Base-by-base conservation (phyloP, 2,329 filamentous ascomycete species). In the Grosmannia huntii region DNA sequence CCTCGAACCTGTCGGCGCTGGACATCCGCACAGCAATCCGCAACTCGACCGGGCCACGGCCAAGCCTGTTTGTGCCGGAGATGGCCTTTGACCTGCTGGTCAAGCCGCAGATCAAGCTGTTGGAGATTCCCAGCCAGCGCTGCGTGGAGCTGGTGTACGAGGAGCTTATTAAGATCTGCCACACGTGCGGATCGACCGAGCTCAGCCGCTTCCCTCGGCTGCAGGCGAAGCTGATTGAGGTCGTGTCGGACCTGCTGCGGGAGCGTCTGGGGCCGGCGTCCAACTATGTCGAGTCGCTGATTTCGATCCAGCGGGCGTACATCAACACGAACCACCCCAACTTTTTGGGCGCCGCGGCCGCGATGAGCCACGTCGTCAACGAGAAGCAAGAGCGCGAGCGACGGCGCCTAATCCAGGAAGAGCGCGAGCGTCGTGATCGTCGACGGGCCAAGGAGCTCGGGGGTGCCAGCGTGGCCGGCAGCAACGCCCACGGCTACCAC, bases 321-420 rank as follows among this genome's bases (percentile, higher is more conserved):
- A 97, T 99, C 75, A 99, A 99, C 76, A 99, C 94, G 49, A 99
- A 99, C 68, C 94, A 99, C 70, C 94, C 94, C 54, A 99, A 99
- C 72, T 99, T 99, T 76, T 82, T 97, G 19, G 94, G 94, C 51
- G 94, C 94, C 19, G 92, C 94, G 25, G 92, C 91, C 41, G 94
- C 94, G 62, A 99, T 99, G 94, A 92, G 90, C 64, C 90, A 94
- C 53, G 92, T 99, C 53, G 95, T 99, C 61, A 89, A 84, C 68
- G 92, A 87, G 68, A 96, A 94, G 73, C 90, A 97, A 70, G 94
- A 99, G 64, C 86, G 90, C 65, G 92, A 99, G 72, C 86, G 90
- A 71, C 91, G 90, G 70, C 82, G 79, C 46, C 72, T 88, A 49
- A 77, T 89, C 21, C 86, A 89, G 59, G 90, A 95, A 65, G 91